Evolutionary conservation across 805 yeast species (phyloP).

Genomic region (Kuraishia floccosa): DNA sequence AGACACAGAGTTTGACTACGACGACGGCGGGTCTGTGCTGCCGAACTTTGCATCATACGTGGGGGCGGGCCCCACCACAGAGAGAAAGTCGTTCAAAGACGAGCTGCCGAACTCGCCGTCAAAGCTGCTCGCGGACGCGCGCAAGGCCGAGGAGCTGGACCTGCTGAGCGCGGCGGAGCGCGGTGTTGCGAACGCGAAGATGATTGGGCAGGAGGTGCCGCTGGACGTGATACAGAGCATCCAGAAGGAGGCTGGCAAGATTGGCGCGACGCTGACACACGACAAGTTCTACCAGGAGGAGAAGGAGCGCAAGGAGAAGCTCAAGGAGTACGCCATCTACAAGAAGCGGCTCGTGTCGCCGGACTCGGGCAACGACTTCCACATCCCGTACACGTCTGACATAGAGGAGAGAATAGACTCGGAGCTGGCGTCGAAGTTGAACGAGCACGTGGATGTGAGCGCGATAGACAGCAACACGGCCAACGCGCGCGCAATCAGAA

Average conservation of each 20-base stretch:
- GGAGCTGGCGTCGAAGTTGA: conserved; percentile 41
- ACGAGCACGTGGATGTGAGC: conserved; percentile 42
- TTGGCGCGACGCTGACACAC: conserved; percentile 31
- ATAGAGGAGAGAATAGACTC: conserved; percentile 54
- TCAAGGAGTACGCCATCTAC: conserved; percentile 47
- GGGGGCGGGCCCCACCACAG: conserved; percentile 23
- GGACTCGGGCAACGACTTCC: conserved; percentile 23
- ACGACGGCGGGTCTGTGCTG: conserved; percentile 46
- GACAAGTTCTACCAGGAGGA: conserved; percentile 40
- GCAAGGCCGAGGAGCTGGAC: conserved; percentile 38
- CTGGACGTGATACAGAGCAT: conserved; percentile 16
- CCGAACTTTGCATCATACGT: conserved; percentile 39
- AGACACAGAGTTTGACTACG: conserved; percentile 47
- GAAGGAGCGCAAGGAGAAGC: conserved; percentile 32
- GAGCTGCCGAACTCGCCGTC: conserved; percentile 14
- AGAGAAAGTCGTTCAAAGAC: conserved; percentile 7
- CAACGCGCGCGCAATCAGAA: conserved; percentile 53
- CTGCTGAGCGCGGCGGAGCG: conserved; percentile 47
- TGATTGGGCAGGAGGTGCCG: conserved; percentile 22
- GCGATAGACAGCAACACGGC: conserved; percentile 39
- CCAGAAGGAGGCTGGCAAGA: conserved; percentile 17
- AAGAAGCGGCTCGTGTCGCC: conserved; percentile 51
- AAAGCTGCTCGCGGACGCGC: conserved; percentile 28
- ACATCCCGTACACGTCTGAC: conserved; percentile 58
- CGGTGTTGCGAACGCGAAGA: conserved; percentile 46